Conservation (phyloP, 2,329 filamentous ascomycete genomes). For the Stagonosporopsis rhizophila region DNA sequence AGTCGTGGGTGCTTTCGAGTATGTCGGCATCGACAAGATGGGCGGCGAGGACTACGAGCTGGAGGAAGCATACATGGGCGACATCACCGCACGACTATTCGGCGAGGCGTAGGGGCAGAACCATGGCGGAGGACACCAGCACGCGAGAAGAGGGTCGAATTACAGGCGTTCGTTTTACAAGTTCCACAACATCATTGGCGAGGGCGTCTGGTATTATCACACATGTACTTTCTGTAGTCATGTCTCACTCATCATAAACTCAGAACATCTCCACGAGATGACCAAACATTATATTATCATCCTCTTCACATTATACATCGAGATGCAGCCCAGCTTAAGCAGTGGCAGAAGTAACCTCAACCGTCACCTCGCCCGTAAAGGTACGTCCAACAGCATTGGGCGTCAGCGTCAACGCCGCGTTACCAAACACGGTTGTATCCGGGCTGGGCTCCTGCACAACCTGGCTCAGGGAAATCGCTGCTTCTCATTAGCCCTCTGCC, state of each 20-base stretch:
- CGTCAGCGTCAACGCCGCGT: slow-evolving; percentile 5
- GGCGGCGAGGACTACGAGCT: slow-evolving; percentile 81
- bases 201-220: slow-evolving; percentile 21
- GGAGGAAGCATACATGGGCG: slow-evolving; percentile 89
- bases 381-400: slow-evolving; percentile 1
- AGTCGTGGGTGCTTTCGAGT: slow-evolving; percentile 85
- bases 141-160: slow-evolving; percentile 2
- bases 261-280: not conserved
- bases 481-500: not conserved
- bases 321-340: slow-evolving; percentile 7
- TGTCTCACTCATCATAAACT: not conserved
- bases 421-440: slow-evolving; percentile 20
- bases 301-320: too few species aligned
- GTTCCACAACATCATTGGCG: slow-evolving; percentile 19
- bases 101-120: slow-evolving; percentile 66
- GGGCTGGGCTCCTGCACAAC: slow-evolving; percentile 11
- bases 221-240: slow-evolving; percentile 10
- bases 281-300: not conserved
- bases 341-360: slow-evolving; percentile 20
- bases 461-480: slow-evolving; percentile 21
- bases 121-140: not conserved
- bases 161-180: slow-evolving; percentile 21
- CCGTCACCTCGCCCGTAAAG: slow-evolving; percentile 1
- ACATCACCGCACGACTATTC: slow-evolving; percentile 84
- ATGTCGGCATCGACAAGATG: slow-evolving; percentile 80